Base-by-base conservation (phyloP, 257 asterid species). In the Eustoma russellianum region DNA sequence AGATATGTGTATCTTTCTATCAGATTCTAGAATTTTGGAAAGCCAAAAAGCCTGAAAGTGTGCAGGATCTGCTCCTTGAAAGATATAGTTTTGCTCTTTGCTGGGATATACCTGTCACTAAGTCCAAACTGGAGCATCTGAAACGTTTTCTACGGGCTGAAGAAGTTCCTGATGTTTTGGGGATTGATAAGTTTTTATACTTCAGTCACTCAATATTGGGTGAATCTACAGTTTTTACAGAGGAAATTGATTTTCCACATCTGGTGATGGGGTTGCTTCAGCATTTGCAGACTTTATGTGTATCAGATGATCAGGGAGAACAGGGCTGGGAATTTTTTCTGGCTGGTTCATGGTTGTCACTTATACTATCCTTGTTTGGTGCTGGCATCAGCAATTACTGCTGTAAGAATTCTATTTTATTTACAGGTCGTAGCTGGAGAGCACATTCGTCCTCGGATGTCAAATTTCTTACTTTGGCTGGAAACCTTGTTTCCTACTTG, bases 71-170 rank as follows among this genome's bases (percentile, higher is more conserved):
- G 61, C 75, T 88, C 61, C 65, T 85, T 77, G 96, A 92, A 63
- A 82, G 98, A 11, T 92, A 87, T 65, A 50, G 82, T 61, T 88
- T 92, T 75, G 77, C 83, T 77, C 95, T 92, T 77, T 88, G 99
- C 70, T 85, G 94, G 94, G 99, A 85, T 66, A 62, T 76, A 56
- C 88, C 94, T 24, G 33, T 73, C 41, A 65, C 74, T 61, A 70
- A 69, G 55, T 70, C 88, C 40, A 59, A 74, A 18, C 53, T 61
- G 44, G 78, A 78, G 59, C 69, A 70, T 56, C 62, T 67, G 70
- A 69, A 69, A 43, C 69, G 61, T 59, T 61, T 69, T 64, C 66
- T 61, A 54, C 65, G 73, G 60, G 73, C 65, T 60, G 55, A 48
- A 52, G 65, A 61, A 51, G 74, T 61, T 62, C 79, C 82, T 55